Evolutionary conservation across 2,329 filamentous ascomycete genomes (phyloP).

Genomic region (Furcasterigmium sp.): DNA sequence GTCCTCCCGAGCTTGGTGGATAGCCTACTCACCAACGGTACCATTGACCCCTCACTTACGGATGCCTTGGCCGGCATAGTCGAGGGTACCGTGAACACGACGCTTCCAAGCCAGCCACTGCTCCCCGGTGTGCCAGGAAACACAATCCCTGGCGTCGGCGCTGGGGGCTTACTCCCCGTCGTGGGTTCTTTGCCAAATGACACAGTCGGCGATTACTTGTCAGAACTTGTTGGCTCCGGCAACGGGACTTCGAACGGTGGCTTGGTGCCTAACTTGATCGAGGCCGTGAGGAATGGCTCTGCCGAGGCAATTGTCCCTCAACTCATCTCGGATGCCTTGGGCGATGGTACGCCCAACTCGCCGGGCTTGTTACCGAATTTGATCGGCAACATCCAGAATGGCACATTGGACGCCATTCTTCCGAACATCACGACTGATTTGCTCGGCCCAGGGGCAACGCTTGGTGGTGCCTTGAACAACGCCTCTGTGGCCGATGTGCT

Average conservation of each 20-base stretch:
- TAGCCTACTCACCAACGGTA: background rate
- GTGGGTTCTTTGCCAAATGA: background rate
- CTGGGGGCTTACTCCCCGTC: background rate
- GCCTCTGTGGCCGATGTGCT: background rate
- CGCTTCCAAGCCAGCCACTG: background rate
- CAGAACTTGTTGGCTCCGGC: background rate
- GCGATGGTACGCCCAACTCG: background rate
- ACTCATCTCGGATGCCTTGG: background rate
- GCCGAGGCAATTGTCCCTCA: background rate
- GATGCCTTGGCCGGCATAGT: background rate
- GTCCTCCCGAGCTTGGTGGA: background rate
- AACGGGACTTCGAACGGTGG: background rate
- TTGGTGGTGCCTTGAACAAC: background rate
- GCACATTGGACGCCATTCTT: background rate
- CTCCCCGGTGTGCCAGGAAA: background rate
- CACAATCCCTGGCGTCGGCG: background rate
- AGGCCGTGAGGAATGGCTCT: background rate
- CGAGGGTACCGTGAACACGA: background rate
- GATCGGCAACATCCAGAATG: constrained; percentile 1
- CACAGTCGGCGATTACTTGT: background rate
- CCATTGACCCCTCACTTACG: background rate
- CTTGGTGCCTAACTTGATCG: background rate
- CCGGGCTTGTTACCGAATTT: background rate
- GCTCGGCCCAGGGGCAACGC: background rate
- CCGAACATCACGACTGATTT: background rate